These are phyloP conservation scores for Beauveria bassiana DNA, from an alignment of 2,329 filamentous ascomycete species.

Conservation along the genomic window DNA sequence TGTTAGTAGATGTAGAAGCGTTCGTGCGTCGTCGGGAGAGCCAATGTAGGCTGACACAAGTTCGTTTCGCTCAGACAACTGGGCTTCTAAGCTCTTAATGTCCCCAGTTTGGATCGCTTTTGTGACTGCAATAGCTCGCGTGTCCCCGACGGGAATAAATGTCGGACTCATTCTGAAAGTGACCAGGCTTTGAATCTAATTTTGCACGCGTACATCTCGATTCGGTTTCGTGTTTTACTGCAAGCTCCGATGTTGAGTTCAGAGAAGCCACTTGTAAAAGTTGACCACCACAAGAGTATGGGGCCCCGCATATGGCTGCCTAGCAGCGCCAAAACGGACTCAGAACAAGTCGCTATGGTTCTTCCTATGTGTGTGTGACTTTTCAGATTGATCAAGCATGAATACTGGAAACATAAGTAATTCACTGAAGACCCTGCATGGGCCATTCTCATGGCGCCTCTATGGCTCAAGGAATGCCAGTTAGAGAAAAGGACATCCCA, in stretches of 20 bases:
- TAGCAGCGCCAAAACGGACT: background rate
- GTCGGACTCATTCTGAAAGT: background rate
- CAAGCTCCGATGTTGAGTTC: too few relatives aligned
- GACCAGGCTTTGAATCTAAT: background rate
- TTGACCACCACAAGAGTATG: background rate
- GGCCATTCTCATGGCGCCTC: too few relatives aligned
- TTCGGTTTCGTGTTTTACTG: too few relatives aligned
- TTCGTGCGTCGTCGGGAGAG: conserved; percentile 3
- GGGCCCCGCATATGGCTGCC: background rate
- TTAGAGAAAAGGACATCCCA: too few relatives aligned
- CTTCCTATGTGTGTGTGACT: background rate
- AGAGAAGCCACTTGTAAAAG: background rate
- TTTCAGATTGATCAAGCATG: background rate
- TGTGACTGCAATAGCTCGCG: conserved; percentile 1
- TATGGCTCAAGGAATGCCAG: too few relatives aligned
- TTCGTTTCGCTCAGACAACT: conserved; percentile 6
- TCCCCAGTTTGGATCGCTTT: conserved; percentile 13
- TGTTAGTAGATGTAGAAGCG: conserved; percentile 14
- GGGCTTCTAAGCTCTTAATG: background rate
- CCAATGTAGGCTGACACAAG: conserved; percentile 12
- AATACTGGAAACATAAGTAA: too few relatives aligned
- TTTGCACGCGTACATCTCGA: background rate
- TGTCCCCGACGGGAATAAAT: conserved; percentile 5
- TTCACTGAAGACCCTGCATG: too few relatives aligned
- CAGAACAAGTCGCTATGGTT: background rate